These are phyloP conservation scores for Aspergillus sp. DNA, from an alignment of 2,329 filamentous ascomycete species.

Conservation along the genomic window DNA sequence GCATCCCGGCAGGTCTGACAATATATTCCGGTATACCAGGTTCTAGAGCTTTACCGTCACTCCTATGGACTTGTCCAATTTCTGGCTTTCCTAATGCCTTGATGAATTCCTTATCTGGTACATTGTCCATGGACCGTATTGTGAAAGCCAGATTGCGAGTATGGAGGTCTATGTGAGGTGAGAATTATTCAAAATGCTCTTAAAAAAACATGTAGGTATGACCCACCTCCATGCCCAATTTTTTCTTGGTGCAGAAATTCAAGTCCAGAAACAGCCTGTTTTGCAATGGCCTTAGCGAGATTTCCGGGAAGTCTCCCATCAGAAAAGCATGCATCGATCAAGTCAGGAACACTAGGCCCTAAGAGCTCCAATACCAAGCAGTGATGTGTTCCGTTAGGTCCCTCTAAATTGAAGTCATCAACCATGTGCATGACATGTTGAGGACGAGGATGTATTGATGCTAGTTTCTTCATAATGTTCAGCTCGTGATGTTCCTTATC, in stretches of 20 bases:
- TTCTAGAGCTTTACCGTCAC: conserved; percentile 14
- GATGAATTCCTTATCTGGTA: conserved; percentile 13
- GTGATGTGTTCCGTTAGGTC: conserved; percentile 40
- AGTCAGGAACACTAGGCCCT: conserved; percentile 32
- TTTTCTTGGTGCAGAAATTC: conserved; percentile 32
- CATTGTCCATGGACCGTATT: conserved; percentile 8
- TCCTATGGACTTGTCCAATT: conserved; percentile 14
- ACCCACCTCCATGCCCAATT: conserved; percentile 34
- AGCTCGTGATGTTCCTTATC: conserved; percentile 5
- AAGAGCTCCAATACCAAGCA: conserved; percentile 39
- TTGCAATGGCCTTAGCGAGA: conserved; percentile 37
- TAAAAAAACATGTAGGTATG: background rate
- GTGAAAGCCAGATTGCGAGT: conserved; percentile 22
- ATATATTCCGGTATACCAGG: conserved; percentile 18
- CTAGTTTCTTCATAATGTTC: conserved; percentile 7
- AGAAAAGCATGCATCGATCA: background rate
- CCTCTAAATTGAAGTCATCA: conserved; percentile 31
- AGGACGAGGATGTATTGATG: conserved; percentile 9
- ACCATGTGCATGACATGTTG: conserved; percentile 28
- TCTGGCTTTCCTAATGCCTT: conserved; percentile 19
- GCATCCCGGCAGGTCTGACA: conserved; percentile 10
- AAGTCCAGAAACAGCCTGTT: conserved; percentile 33
- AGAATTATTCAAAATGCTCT: conserved; percentile 1
- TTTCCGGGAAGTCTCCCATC: conserved; percentile 31
- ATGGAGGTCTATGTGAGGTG: conserved; percentile 17